Base-by-base conservation (phyloP, 2,329 filamentous ascomycete genomes). In the Rutstroemia sp. region DNA sequence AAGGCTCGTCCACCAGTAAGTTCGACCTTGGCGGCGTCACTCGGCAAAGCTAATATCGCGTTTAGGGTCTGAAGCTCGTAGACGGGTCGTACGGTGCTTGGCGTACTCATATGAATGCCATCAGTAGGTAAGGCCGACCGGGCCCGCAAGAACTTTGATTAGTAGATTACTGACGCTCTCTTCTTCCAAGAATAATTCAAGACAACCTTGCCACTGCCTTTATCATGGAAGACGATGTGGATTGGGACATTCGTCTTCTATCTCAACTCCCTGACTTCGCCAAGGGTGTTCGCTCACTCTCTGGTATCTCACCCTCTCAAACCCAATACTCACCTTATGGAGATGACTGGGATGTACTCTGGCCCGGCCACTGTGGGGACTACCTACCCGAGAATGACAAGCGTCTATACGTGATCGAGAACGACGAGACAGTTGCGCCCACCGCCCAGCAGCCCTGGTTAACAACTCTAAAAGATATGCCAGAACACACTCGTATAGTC, bases 221-320 rank as follows among this genome's bases (percentile, higher is more conserved):
- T 6, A 72, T 75, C 19, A 63, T 76, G 61, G 72, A 75, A 57
- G 73, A 75, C 51, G 72, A 75, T 61, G 68, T 72, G 48, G 73
- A 76, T 61, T 75, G 72, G 73, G 73, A 75, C 57, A 67, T 73
- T 48, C 63, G 68, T 17, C 61, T 75, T 49, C 68, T 69, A 52
- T 48, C 57, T 1, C 62, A 71, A 55, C 58, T 72, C 16, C 58
- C 59, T n/a, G 63, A 67, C n/a, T 65, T 70, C 44, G 68, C 68
- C 12, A 48, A 23, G 30, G 58, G 60, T 8, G 34, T 57, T 12
- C 56, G 54, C 34, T 25, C 45, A 3, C 51, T 62, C n/a, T 55
- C 49, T 4, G 48, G 55, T 23, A 57, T 60, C 17, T 25, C 48
- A 5, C 37, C 42, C 30, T 21, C 57, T 5, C n/a, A 57, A 30